Base-by-base conservation (phyloP, 163 green algal genomes). In the Trebouxiophyceae sp. region DNA sequence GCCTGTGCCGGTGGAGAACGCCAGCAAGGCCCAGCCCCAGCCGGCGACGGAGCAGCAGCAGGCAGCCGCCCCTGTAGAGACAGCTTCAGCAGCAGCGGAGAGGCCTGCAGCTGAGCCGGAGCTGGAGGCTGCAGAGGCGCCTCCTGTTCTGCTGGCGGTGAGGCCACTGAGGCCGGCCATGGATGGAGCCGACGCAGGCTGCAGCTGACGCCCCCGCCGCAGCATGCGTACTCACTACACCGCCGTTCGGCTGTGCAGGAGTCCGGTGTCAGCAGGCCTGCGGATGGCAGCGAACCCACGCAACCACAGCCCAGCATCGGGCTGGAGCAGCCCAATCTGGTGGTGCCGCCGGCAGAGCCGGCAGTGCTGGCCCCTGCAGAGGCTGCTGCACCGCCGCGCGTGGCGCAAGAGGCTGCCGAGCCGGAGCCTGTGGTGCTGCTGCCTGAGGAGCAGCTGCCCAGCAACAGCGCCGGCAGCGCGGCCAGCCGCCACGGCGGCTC, bases 401-500 rank as follows among this genome's bases (percentile, higher is more conserved):
- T 19, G 16, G 20, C 12, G 45, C 54, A 59, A 5, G 56, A 20
- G 3, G 3, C 29, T 5, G 31, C 44, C 4, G 3, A 60, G 54
- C 56, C 32, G 45, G 56, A 62, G 8, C 24, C 34, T 23, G 33
- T 56, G 70, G 47, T 63, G 26, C 57, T 47, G 45, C 39, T 50
- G 34, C 57, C 47, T 6, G 27, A 71, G 58, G 33, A 64, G 22
- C 50, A 44, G 27, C 29, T 50, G 39, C 30, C 67, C 31, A 31
- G 46, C 61, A 70, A 66, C 62, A 66, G 62, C 55, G 66, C 66
- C 3, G 28, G 61, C 71, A 69, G 71, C 20, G 28, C 45, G 29
- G 73, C 74, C 45, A 30, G 34, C 1, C 68, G 70, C 31, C 45
- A 65, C 39, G 73, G 79, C 29, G 73, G 60, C 50, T 76, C 45